Evolutionary conservation across 768 basidiomycete species (phyloP).

Genomic region (Xanthoconium stramineum): DNA sequence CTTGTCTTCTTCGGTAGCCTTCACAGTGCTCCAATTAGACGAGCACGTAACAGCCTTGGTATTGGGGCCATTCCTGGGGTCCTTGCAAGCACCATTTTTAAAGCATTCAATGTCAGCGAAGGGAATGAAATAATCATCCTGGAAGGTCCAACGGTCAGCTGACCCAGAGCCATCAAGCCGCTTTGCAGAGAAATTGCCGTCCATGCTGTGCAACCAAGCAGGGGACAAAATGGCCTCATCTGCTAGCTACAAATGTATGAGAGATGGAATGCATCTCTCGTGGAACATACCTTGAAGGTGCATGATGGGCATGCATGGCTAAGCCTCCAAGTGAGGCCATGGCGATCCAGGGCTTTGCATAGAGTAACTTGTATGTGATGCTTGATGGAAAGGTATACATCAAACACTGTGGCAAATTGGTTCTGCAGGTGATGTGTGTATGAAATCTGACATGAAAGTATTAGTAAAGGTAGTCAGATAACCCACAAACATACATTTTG

Average conservation of each 20-base stretch:
- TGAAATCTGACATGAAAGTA: no score
- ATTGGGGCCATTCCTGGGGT: no score
- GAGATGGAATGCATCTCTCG: neutral
- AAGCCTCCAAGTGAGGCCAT: neutral
- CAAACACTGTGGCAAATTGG: neutral
- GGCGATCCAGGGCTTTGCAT: neutral
- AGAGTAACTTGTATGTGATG: neutral
- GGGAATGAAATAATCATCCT: neutral
- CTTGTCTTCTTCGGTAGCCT: neutral
- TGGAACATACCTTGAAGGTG: neutral
- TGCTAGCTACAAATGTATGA: neutral
- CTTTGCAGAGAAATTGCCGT: neutral
- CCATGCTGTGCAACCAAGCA: neutral
- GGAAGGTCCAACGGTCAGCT: neutral
- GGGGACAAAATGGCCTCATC: neutral
- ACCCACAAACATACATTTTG: neutral
- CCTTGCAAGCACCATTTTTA: neutral
- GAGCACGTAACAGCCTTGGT: neutral
- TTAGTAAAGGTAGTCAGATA: no score
- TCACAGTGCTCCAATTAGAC: neutral
- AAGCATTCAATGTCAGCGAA: neutral
- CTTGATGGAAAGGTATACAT: neutral
- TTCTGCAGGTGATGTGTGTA: no score
- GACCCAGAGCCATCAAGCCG: neutral
- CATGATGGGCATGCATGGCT: neutral